phyloP scores from a whole-genome alignment of 306 rosid species.

The Pterocarpus macrocarpus region DNA sequence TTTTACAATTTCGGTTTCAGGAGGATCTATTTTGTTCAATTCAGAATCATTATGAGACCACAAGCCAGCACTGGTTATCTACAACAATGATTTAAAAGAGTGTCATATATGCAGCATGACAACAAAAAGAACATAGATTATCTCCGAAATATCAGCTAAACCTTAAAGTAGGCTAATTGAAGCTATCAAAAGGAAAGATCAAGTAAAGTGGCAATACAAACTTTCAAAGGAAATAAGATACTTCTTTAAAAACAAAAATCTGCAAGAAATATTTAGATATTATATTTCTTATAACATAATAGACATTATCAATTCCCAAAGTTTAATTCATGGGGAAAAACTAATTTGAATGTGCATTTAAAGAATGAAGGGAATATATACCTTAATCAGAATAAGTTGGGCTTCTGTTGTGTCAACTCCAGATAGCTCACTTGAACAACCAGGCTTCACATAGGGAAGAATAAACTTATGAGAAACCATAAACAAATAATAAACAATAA shows the following conservation, averaged over 20 bases:
- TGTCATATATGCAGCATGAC: constrained; percentile 37
- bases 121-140: constrained; percentile 44
- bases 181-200: constrained; percentile 20
- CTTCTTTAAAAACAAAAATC: background rate
- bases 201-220: background rate
- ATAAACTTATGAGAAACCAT: constrained; percentile 25
- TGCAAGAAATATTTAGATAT: constrained; percentile 10
- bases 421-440: constrained; percentile 96
- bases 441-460: constrained; percentile 72
- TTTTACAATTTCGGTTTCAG: constrained; percentile 50
- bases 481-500: background rate
- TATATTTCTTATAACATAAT: background rate
- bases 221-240: background rate
- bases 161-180: background rate
- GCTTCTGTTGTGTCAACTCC: constrained; percentile 72
- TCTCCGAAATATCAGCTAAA: constrained; percentile 30
- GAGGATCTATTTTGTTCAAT: constrained; percentile 51
- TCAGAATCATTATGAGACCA: constrained; percentile 81
- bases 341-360: background rate
- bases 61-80: constrained; percentile 89
- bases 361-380: constrained; percentile 46
- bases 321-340: constrained; percentile 12
- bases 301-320: constrained; percentile 9
- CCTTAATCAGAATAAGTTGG: constrained; percentile 93
- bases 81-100: constrained; percentile 29